Evolutionary conservation across 106 monocot species (phyloP).

Genomic region (Apostasia ramifera): DNA sequence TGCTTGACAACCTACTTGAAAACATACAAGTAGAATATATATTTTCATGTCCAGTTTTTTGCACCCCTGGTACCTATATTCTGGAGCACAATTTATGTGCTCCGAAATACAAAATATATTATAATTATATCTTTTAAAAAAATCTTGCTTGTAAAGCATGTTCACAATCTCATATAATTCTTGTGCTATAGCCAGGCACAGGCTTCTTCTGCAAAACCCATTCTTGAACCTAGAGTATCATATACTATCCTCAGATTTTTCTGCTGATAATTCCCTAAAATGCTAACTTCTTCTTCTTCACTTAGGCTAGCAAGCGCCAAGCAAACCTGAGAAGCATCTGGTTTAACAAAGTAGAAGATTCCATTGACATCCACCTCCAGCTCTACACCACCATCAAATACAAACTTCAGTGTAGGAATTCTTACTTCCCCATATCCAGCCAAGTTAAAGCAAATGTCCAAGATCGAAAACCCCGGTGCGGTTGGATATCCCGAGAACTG

Average conservation of each 20-base stretch:
- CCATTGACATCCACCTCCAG: constrained; percentile 57
- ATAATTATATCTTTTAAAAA: too few species aligned
- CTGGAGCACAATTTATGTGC: too few species aligned
- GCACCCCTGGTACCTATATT: too few species aligned
- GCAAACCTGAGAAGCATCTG: constrained; percentile 77
- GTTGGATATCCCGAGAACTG: constrained; percentile 43
- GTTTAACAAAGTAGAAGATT: constrained; percentile 62
- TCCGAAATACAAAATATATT: too few species aligned
- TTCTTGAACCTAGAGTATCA: constrained; percentile 47
- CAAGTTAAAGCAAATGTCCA: constrained; percentile 60
- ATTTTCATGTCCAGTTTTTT: too few species aligned
- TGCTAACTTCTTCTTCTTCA: constrained; percentile 50
- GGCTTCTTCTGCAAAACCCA: constrained; percentile 73
- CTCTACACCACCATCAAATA: constrained; percentile 52
- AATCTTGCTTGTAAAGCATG: too few species aligned
- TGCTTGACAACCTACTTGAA: too few species aligned
- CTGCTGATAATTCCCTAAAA: constrained; percentile 90
- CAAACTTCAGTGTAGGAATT: constrained; percentile 42
- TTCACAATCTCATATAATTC: too few species aligned
- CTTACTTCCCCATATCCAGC: constrained; percentile 32
- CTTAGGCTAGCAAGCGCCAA: constrained; percentile 53
- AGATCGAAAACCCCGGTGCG: constrained; percentile 35
- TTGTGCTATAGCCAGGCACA: constrained; percentile 23
- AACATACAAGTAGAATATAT: too few species aligned
- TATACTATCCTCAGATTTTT: constrained; percentile 81